These are phyloP conservation scores for Hibiscus tridactylites DNA, from an alignment of 345 rosid species.

Conservation along the genomic window DNA sequence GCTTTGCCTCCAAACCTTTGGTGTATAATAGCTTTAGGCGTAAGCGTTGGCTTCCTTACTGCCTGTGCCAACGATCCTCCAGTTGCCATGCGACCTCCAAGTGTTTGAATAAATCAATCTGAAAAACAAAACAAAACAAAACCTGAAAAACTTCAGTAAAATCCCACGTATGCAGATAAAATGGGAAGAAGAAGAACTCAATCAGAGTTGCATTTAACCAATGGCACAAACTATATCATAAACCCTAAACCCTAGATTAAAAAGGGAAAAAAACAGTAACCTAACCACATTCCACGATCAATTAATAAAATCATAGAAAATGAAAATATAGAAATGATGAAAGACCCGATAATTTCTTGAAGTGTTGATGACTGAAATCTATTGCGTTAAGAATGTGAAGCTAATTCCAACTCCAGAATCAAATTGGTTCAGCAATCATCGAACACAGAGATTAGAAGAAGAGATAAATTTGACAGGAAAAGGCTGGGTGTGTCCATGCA, in stretches of 20 bases:
- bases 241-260: neutral
- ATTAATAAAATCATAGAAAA: neutral
- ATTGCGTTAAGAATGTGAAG: neutral
- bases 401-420: neutral
- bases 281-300: neutral
- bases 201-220: neutral
- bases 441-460: neutral
- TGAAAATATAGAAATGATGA: neutral
- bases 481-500: neutral
- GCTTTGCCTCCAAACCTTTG: slow-evolving; percentile 69
- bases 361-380: neutral
- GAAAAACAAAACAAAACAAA: neutral
- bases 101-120: neutral
- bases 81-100: slow-evolving; percentile 27
- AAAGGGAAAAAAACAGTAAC: neutral
- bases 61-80: slow-evolving; percentile 16
- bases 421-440: neutral
- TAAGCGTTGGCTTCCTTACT: slow-evolving; percentile 29
- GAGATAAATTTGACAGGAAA: neutral
- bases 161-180: neutral
- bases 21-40: slow-evolving; percentile 80
- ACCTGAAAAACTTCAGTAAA: neutral
- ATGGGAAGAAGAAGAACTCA: neutral
- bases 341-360: neutral
- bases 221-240: neutral